These are phyloP conservation scores for Salvia rosmarinus DNA, from an alignment of 257 asterid genomes.

Conservation along the genomic window DNA sequence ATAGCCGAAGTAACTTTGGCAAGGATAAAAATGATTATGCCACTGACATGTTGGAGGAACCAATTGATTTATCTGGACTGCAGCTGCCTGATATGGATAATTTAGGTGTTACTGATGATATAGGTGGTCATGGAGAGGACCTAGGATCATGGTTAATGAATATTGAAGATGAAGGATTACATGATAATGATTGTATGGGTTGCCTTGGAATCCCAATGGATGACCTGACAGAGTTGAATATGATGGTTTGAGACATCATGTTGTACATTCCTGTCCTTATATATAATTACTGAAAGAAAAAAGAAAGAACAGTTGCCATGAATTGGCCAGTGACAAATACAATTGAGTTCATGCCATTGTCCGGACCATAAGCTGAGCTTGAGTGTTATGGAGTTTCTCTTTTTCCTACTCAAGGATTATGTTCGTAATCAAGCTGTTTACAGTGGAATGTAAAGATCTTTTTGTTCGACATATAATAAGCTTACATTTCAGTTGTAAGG, in stretches of 20 bases:
- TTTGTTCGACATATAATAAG: conserved; percentile 53
- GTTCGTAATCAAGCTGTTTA: conserved; percentile 51
- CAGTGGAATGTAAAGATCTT: conserved; percentile 78
- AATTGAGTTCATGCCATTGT: conserved; percentile 48
- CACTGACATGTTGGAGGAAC: conserved; percentile 80
- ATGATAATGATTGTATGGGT: conserved; percentile 71
- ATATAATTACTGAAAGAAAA: conserved; percentile 41
- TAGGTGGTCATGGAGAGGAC: conserved; percentile 86
- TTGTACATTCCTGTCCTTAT: conserved; percentile 59
- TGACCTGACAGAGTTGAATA: conserved; percentile 77
- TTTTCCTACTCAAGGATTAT: conserved; percentile 45
- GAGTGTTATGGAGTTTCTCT: conserved; percentile 50
- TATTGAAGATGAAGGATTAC: conserved; percentile 74
- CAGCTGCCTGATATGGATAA: conserved; percentile 88
- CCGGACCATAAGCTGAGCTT: conserved; percentile 45
- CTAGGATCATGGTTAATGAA: conserved; percentile 86
- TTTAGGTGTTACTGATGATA: conserved; percentile 65
- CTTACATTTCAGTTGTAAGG: conserved; percentile 54
- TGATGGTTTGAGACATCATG: conserved; percentile 71
- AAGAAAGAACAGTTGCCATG: conserved; percentile 37
- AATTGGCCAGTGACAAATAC: conserved; percentile 49
- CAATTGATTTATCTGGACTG: conserved; percentile 80
- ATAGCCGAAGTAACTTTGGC: conserved; percentile 43
- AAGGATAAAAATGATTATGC: conserved; percentile 47
- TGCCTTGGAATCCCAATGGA: conserved; percentile 93